Evolutionary conservation across 1,284 basidiomycete genomes (phyloP), one percentile per base, ranked within the genome.

Genomic region (Fistulina hepatica): DNA sequence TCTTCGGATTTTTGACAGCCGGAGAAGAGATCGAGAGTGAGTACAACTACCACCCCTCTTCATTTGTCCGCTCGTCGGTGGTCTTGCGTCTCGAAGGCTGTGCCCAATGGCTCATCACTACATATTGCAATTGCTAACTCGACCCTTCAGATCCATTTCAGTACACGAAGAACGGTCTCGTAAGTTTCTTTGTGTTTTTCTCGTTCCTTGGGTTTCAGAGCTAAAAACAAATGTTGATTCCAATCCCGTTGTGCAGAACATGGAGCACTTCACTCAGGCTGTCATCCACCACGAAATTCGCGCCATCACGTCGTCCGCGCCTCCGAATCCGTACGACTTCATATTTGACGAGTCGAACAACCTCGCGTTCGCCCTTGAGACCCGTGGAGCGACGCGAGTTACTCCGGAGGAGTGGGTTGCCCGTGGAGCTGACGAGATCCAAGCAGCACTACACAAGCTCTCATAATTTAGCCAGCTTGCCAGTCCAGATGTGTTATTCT

Each of bases 1-100:
- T 76, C 51, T 65, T 80, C 16, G 75, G 75, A 6, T 75, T 80
- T 48, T 49, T 79, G 7, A 73, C 75, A 1, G 73, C 74, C 0
- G 76, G 76, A 16, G 73, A 77, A 46, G 76, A 77, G 49, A 76
- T 78, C 34, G 76, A 79, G 50, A 78, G n/a, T n/a, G n/a, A n/a
- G n/a, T n/a, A n/a, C n/a, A n/a, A n/a, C n/a, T n/a, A n/a, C n/a
- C n/a, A n/a, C n/a, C n/a, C n/a, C n/a, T n/a, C n/a, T n/a, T n/a
- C n/a, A n/a, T n/a, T n/a, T n/a, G n/a, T n/a, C n/a, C n/a, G n/a
- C n/a, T n/a, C n/a, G n/a, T n/a, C n/a, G n/a, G n/a, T n/a, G n/a
- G n/a, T n/a, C n/a, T n/a, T n/a, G n/a, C n/a, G n/a, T n/a, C n/a
- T n/a, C n/a, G n/a, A n/a, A n/a, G n/a, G n/a, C n/a, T n/a, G n/a